Evolutionary conservation across 139 green algal species (phyloP), one percentile per base, ranked within the genome.

Genomic region (Limnomonas spitsbergensis): DNA sequence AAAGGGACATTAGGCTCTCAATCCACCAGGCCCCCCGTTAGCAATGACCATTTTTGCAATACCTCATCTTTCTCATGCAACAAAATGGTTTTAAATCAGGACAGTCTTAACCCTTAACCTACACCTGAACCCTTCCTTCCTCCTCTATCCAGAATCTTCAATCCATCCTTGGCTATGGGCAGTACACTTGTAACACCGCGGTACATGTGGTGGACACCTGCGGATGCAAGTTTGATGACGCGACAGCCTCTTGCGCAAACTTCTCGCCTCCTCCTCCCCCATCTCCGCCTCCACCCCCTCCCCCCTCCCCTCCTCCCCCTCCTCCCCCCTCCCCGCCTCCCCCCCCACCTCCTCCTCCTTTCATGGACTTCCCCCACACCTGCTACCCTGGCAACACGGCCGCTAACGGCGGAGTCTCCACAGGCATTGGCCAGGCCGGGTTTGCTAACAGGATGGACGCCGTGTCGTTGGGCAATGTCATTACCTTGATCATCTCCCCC

Each of bases 351-450:
- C 2, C n/a, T 38, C 0, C 76, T 35, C 29, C 37, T 32, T 1
- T 42, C 61, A 1, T 4, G 35, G 36, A 54, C 38, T 31, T 53
- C 71, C 71, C n/a, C 27, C 39, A 72, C 61, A 20, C 27, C 29
- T 72, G 61, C 61, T 72, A 72, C 61, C 61, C 61, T 37, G 61
- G 61, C 9, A 72, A 72, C 61, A 36, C 61, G 9, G 61, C 61
- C 6, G 9, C 24, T 20, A 72, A 72, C 29, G 61, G 61, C 26
- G 61, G 61, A 7, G 29, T 72, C 26, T 7, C 14, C 47, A 29
- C 47, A 61, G 47, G 47, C 47, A 61, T 20, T 61, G 47, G 47
- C 14, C 14, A 61, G 14, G 47, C 47, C 14, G 47, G 14, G 20
- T 61, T 29, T 61, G 14, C 47, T 61, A 20, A 61, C 47, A 61